Percentiles rank a stretch among this genome's conserved stretches.
phyloP scores from a whole-genome alignment of 2,329 filamentous ascomycete genomes.

The Aspergillus fischeri region DNA sequence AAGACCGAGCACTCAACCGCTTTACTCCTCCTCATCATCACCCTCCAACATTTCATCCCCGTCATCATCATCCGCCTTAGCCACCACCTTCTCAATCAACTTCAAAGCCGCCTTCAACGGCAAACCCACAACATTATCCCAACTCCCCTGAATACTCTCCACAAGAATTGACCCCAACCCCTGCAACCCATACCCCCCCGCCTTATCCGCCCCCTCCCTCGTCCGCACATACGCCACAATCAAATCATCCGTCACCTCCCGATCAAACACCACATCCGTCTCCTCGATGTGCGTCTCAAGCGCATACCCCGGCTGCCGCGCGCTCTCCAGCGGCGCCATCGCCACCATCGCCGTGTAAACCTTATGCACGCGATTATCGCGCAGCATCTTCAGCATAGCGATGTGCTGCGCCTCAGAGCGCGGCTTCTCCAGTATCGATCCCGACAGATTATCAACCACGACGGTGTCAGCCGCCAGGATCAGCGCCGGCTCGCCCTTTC shows the following conservation, averaged over 20 bases:
- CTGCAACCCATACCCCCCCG: constrained; percentile 92
- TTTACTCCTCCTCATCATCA: constrained; percentile 31
- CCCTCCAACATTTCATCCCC: constrained; percentile 38
- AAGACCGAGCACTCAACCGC: background rate
- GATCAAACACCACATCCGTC: constrained; percentile 83
- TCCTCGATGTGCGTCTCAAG: constrained; percentile 80
- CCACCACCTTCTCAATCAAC: constrained; percentile 83
- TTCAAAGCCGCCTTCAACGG: constrained; percentile 73
- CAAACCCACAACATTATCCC: constrained; percentile 92
- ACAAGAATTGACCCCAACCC: constrained; percentile 82
- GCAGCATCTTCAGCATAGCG: constrained; percentile 73
- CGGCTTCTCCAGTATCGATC: constrained; percentile 87
- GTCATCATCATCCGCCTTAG: constrained; percentile 65
- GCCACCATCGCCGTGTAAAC: constrained; percentile 82
- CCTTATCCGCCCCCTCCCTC: constrained; percentile 91
- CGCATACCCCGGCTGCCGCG: constrained; percentile 78
- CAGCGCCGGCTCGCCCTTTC: constrained; percentile 67
- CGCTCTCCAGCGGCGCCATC: constrained; percentile 77
- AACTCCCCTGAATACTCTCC: constrained; percentile 80
- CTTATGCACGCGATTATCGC: constrained; percentile 72
- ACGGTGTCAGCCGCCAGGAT: constrained; percentile 91
- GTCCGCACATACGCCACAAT: constrained; percentile 66
- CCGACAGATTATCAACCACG: constrained; percentile 66
- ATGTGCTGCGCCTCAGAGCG: constrained; percentile 75
- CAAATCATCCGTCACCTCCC: constrained; percentile 71